Evolutionary conservation across 306 rosid species (phyloP), one percentile per base, ranked within the genome.

Genomic region (Oxytropis ochrocephala): DNA sequence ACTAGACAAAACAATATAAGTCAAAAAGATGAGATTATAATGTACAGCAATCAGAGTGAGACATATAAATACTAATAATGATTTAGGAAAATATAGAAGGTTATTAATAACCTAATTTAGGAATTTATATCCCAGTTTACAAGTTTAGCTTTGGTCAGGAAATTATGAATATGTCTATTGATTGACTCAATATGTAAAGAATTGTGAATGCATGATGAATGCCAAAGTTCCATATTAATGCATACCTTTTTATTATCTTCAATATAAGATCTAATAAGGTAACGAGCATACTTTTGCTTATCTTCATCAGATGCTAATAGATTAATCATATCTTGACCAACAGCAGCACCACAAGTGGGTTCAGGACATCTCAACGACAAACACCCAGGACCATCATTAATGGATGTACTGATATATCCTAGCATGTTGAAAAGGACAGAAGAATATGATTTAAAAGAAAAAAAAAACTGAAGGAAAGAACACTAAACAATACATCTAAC

Each of bases 341-440:
- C 87, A 80, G 88, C 88, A 53, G 91, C 92, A 66, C 54, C 85
- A 79, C 98, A 92, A 59, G 89, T 74, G 63, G 98, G 98, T 73
- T 92, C 96, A 43, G 98, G 98, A 61, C 98, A 92, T 76, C 92
- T 84, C 85, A 92, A 80, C 86, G 82, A 83, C 78, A 92, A 84
- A 85, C 96, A 89, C 71, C 98, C 96, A 62, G 96, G 96, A 69
- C 98, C 98, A 78, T 85, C 96, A 70, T 83, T 89, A 74, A 92
- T 89, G 74, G 98, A 75, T 6, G 92, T 89, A 75, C 90, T 69
- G 64, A 92, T 85, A 82, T 92, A 92, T 35, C 92, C 96, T 77
- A 53, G 63, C 52, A 81, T 53, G 46, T 13, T 12, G 4, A 67
- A 72, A 71, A 46, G 39, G 17, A 67, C 4, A 66, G 16, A 75